Evolutionary conservation across 441 rosid species (phyloP).

Genomic region (Euphorbia corollata): DNA sequence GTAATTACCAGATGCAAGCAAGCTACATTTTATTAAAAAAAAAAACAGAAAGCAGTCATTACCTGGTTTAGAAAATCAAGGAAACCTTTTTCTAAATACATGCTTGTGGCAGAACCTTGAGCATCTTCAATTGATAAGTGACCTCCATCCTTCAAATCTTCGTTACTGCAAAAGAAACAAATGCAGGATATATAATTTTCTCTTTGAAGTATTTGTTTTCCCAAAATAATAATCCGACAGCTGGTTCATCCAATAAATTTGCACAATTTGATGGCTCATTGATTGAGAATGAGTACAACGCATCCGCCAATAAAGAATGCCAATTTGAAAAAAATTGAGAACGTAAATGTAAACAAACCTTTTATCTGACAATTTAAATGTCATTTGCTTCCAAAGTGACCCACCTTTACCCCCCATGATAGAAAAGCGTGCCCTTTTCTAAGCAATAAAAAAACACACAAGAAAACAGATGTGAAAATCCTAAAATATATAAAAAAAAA

Average conservation of each 20-base stretch:
- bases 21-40: not conserved
- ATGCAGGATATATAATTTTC: constrained; percentile 8
- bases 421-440: constrained; percentile 88
- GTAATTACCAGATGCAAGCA: not conserved
- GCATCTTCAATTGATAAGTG: constrained; percentile 57
- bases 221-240: not conserved
- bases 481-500: not conserved
- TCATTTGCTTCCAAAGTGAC: constrained; percentile 89
- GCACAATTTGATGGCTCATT: not conserved
- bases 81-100: constrained; percentile 65
- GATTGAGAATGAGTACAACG: not conserved
- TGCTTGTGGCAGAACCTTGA: constrained; percentile 36
- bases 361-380: constrained; percentile 61
- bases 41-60: constrained; percentile 9
- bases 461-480: constrained; percentile 7
- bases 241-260: constrained; percentile 4
- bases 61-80: constrained; percentile 77
- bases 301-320: not conserved
- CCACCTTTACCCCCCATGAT: constrained; percentile 96
- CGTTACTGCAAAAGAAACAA: constrained; percentile 32
- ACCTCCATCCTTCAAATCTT: constrained; percentile 45
- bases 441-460: constrained; percentile 19
- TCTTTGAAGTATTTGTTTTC: not conserved
- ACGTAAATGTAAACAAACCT: constrained; percentile 44
- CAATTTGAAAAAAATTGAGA: not conserved